phyloP scores from a whole-genome alignment of 1,284 basidiomycete genomes.

The Schizophyllum amplum region DNA sequence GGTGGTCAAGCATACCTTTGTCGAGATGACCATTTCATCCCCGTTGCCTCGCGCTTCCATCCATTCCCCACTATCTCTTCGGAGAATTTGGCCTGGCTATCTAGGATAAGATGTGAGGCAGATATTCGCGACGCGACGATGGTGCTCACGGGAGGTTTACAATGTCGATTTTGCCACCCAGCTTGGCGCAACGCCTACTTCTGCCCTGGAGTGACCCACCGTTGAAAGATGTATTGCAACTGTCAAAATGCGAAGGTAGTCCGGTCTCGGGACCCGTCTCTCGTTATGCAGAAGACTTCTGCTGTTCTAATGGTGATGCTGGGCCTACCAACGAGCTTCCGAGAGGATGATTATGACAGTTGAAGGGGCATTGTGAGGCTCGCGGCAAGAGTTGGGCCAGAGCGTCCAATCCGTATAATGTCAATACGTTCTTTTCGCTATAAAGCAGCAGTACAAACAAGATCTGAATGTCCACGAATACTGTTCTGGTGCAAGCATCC shows the following conservation, averaged over 20 bases:
- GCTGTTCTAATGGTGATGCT: no score
- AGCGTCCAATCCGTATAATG: no score
- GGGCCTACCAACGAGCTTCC: no score
- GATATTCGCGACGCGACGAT: not conserved
- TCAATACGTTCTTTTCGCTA: no score
- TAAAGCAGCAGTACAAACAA: not conserved
- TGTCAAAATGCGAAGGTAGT: not conserved
- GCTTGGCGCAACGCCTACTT: not conserved
- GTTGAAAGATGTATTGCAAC: not conserved
- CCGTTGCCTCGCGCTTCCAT: conserved; percentile 30
- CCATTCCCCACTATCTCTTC: conserved; percentile 42
- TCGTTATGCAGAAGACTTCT: not conserved
- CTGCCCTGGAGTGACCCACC: not conserved
- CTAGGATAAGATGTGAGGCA: not conserved
- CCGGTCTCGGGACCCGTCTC: not conserved
- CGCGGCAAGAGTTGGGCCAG: no score
- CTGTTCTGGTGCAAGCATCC: not conserved
- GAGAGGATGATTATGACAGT: no score
- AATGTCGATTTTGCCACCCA: conserved; percentile 7
- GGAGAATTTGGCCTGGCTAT: conserved; percentile 30
- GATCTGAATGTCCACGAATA: not conserved
- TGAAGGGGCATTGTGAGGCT: no score
- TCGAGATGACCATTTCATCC: conserved; percentile 38
- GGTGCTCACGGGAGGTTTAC: conserved; percentile 7
- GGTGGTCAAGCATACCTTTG: conserved; percentile 24